Percentiles rank a stretch among this genome's conserved stretches.
Evolutionary conservation across 139 green algal genomes (phyloP).

Genomic region (Diplosphaera chodatii): DNA sequence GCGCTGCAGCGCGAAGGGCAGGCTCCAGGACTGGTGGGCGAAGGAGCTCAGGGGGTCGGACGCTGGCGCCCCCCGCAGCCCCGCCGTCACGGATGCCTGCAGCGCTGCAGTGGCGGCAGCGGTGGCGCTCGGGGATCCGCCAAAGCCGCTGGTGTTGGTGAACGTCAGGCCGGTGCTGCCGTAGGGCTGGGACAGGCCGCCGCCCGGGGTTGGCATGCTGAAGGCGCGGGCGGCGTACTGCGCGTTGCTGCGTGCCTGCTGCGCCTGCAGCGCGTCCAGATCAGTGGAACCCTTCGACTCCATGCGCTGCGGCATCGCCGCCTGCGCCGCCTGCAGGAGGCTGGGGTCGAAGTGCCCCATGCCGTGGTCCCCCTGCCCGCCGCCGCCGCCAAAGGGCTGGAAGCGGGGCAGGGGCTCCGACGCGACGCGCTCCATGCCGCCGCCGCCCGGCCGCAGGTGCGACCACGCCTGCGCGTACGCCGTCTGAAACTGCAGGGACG

Average conservation of each 20-base stretch:
- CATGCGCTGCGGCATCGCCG: conserved; percentile 1
- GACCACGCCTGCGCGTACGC: neutral
- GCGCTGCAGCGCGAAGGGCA: neutral
- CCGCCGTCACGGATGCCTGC: too few species aligned
- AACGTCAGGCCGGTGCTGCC: too few species aligned
- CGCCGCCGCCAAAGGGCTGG: neutral
- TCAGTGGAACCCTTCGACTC: neutral
- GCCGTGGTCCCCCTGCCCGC: neutral
- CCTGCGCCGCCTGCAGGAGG: neutral
- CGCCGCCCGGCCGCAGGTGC: neutral
- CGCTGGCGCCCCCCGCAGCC: neutral
- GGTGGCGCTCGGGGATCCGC: too few species aligned
- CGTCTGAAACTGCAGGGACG: neutral
- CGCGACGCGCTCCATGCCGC: neutral
- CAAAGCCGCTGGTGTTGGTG: too few species aligned
- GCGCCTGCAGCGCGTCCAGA: neutral
- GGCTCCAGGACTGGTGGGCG: neutral
- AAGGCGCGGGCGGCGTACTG: neutral
- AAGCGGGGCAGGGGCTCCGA: neutral
- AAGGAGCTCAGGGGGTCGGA: too few species aligned
- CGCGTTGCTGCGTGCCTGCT: too few species aligned
- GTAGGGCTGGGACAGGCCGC: too few species aligned
- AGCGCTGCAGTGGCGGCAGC: too few species aligned
- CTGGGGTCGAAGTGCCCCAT: neutral
- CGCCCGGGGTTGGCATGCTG: neutral